Conservation (phyloP, 352 stramenopile genomes). For the Globisporangium yorkense region DNA sequence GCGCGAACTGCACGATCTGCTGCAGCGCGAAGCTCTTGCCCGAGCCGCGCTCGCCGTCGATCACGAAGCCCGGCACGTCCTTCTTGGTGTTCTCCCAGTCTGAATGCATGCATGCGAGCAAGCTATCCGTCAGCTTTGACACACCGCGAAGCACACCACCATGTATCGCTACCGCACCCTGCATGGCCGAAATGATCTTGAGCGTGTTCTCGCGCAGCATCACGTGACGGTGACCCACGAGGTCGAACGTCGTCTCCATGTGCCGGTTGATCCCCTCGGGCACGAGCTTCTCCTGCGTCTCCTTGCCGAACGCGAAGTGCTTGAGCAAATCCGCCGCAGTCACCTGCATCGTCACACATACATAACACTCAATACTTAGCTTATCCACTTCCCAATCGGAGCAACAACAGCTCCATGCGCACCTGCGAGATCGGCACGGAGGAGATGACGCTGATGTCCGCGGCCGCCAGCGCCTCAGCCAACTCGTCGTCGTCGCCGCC, state of each 20-base stretch:
- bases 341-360: slow-evolving; percentile 21
- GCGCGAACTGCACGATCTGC: slow-evolving; percentile 85
- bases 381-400: not conserved
- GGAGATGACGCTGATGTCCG: slow-evolving; percentile 45
- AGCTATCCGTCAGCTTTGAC: not conserved
- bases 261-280: slow-evolving; percentile 68
- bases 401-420: not conserved
- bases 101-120: slow-evolving; percentile 9
- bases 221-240: slow-evolving; percentile 76
- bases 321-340: slow-evolving; percentile 57
- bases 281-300: slow-evolving; percentile 68
- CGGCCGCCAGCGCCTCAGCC: slow-evolving; percentile 12
- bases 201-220: slow-evolving; percentile 80
- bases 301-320: slow-evolving; percentile 76
- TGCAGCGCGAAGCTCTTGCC: slow-evolving; percentile 82
- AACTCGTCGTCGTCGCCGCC: slow-evolving; percentile 19
- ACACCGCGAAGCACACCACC: not conserved
- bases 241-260: slow-evolving; percentile 76
- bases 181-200: slow-evolving; percentile 68
- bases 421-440: slow-evolving; percentile 56
- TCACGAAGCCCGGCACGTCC: slow-evolving; percentile 49
- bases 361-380: not conserved
- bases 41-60: slow-evolving; percentile 76
- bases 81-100: slow-evolving; percentile 61
- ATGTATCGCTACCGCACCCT: slow-evolving; percentile 25